Evolutionary conservation across 2,329 filamentous ascomycete genomes (phyloP).

Genomic region (Diaporthe vexans): DNA sequence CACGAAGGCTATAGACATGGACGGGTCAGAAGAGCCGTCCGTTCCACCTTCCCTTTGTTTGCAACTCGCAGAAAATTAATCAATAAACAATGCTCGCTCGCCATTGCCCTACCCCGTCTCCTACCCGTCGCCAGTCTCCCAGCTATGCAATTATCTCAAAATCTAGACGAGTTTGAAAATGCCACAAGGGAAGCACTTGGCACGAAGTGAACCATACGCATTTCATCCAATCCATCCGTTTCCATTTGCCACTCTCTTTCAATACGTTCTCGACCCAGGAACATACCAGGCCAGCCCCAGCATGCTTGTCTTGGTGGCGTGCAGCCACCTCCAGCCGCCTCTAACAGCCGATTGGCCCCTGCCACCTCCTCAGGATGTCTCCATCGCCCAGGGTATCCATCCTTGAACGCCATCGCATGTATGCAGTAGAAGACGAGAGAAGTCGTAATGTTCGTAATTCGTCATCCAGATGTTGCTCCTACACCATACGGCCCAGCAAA

Average conservation of each 20-base stretch:
- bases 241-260: not conserved
- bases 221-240: slow-evolving; percentile 12
- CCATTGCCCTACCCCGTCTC: slow-evolving; percentile 4
- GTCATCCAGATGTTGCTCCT: slow-evolving; percentile 39
- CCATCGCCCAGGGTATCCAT: slow-evolving; percentile 11
- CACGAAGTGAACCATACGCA: slow-evolving; percentile 3
- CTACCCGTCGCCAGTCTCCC: slow-evolving; percentile 1
- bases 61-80: slow-evolving; percentile 38
- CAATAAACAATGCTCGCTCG: slow-evolving; percentile 39
- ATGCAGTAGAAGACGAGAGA: slow-evolving; percentile 41
- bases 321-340: not conserved
- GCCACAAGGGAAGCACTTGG: slow-evolving; percentile 11
- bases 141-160: slow-evolving; percentile 26
- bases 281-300: not conserved
- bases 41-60: not conserved
- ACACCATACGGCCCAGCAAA: slow-evolving; percentile 12
- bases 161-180: slow-evolving; percentile 9
- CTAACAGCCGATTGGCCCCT: not conserved
- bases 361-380: slow-evolving; percentile 3
- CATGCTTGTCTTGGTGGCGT: not conserved
- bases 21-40: not conserved
- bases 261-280: not conserved
- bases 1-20: slow-evolving; percentile 27
- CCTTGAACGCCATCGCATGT: slow-evolving; percentile 38
- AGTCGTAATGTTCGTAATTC: slow-evolving; percentile 43